Base-by-base conservation (phyloP, 1,139 yeast species). In the Torulaspora pretoriensis region DNA sequence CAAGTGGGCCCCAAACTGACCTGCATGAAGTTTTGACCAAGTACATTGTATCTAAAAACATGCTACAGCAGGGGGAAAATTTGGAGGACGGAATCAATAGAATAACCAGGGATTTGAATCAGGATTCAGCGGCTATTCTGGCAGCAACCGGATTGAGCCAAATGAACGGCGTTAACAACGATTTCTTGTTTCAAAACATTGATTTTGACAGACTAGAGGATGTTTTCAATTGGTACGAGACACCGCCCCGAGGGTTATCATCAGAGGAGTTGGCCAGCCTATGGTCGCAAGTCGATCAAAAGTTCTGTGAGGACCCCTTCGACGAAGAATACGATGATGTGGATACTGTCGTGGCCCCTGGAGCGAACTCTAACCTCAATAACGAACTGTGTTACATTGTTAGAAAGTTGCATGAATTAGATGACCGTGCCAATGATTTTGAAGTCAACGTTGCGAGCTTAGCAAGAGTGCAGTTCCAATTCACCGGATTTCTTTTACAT, bases 401-500 rank as follows among this genome's bases (percentile, higher is more conserved):
- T 2, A 51, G 63, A 40, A 60, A 56, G 42, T 58, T 55, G 34
- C 64, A 60, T 41, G 61, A 59, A 33, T 36, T 63, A 12, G 59
- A 60, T 45, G 65, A 63, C 38, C 55, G 64, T 12, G 55, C 61
- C 4, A 58, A 59, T 36, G 68, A 63, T 43, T 63, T 63, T 48
- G 67, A 63, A 45, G 66, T 61, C 1, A 63, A 63, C 38, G 65
- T 63, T 12, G 63, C 67, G 14, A 63, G 67, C 46, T 51, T 63
- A 37, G 64, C 64, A n/a, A 51, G 68, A 29, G 60, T 63, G 14
- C 67, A 63, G 42, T 63, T 60, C 40, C 68, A 63, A 42, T 63
- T 61, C 43, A 61, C 67, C 4, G 68, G 68, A 1, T 62, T 62
- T 38, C 42, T 63, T 12, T 47, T 63, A 8, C 64, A 62, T 40